phyloP scores from a whole-genome alignment of 768 basidiomycete genomes.

The Tulasnella sp. region DNA sequence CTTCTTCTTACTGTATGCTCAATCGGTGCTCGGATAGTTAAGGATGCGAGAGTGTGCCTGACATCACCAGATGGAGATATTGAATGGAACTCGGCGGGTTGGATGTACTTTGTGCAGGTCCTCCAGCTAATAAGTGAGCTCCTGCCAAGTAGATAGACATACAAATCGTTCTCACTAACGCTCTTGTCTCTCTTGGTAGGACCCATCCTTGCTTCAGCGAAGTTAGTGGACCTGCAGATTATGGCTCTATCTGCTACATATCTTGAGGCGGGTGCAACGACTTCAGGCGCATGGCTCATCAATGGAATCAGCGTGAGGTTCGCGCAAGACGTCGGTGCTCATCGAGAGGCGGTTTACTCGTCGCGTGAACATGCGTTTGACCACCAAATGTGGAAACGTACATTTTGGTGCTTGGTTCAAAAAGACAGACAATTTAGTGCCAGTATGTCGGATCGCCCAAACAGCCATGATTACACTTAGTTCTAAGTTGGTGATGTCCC shows the following conservation, averaged over 20 bases:
- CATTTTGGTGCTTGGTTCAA: slow-evolving; percentile 71
- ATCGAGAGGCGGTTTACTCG: slow-evolving; percentile 44
- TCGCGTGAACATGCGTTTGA: slow-evolving; percentile 37
- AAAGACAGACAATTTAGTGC: too few species aligned
- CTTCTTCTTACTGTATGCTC: slow-evolving; percentile 65
- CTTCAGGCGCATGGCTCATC: slow-evolving; percentile 42
- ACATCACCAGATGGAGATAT: slow-evolving; percentile 30
- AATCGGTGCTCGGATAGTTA: slow-evolving; percentile 44
- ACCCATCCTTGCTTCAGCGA: slow-evolving; percentile 33
- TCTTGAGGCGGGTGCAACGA: slow-evolving; percentile 36
- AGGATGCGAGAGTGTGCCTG: slow-evolving; percentile 47
- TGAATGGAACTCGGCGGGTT: slow-evolving; percentile 42
- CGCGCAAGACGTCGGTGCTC: slow-evolving; percentile 38
- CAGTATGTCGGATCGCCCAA: too few species aligned
- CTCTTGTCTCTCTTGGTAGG: not conserved
- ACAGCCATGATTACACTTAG: too few species aligned
- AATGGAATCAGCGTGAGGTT: slow-evolving; percentile 28
- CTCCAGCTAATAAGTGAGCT: slow-evolving; percentile 45
- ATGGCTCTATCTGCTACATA: slow-evolving; percentile 36
- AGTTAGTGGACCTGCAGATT: slow-evolving; percentile 61
- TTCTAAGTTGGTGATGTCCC: too few species aligned
- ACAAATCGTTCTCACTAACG: not conserved
- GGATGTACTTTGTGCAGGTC: slow-evolving; percentile 55
- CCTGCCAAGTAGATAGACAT: too few species aligned
- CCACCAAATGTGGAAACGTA: slow-evolving; percentile 68